Evolutionary conservation across 129 eudicot genomes (phyloP), one percentile per base, ranked within the genome.

Genomic region (Glebionis coronaria): DNA sequence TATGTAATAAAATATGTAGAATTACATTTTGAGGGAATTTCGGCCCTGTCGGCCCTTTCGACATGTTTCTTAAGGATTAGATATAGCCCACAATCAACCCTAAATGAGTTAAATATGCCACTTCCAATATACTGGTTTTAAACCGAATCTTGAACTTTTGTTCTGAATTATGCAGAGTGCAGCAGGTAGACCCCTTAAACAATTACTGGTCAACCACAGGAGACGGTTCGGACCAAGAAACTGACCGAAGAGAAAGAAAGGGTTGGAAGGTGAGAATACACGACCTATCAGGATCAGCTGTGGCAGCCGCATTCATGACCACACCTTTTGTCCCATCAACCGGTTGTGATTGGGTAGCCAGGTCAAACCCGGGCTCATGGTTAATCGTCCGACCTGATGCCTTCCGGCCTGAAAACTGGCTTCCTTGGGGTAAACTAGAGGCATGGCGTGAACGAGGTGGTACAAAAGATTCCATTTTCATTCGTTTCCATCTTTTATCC

Each of bases 371-470:
- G 0, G 97, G 97, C 44, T 77, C 97, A 55, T 90, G 97, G 97
- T 44, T 90, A 45, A 90, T 90, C 13, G 97, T 87, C 78, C 77
- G 88, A 0, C 97, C 95, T 0, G 95, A 90, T 23, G 69, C 78
- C 35, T 78, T 82, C 77, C 63, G 87, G 31, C 84, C 97, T 9
- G 97, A 82, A 61, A 84, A 81, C 80, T 90, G 97, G 97, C 95
- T 84, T 19, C 97, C 97, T 0, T 90, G 97, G 97, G 97, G 97
- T 19, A 90, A 87, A 70, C 91, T 90, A 20, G 97, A 86, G 78
- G 97, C 97, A 16, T 90, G 97, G 97, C 95, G 97, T 56, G 97
- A 87, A 71, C 82, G 86, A 4, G 91, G 97, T 54, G 73, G 97
- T 63, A 65, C 83, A 23, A 67, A 85, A 63, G 97, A 90, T 75